Evolutionary conservation across 2,329 filamentous ascomycete genomes (phyloP).

Genomic region (Pseudogymnoascus sp.): DNA sequence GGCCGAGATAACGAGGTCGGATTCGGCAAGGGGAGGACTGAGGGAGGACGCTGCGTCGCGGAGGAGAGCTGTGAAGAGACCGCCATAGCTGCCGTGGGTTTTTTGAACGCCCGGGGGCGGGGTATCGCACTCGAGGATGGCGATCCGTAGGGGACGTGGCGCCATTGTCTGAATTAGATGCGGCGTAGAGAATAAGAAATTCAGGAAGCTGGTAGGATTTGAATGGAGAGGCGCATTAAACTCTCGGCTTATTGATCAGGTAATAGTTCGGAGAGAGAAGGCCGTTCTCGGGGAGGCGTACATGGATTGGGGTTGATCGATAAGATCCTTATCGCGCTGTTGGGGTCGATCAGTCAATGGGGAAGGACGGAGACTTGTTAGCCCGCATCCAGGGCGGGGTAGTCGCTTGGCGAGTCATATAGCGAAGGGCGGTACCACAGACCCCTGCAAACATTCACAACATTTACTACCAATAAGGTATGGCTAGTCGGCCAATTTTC

Average conservation of each 20-base stretch:
- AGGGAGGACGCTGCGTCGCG: constrained; percentile 30
- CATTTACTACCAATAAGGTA: background rate
- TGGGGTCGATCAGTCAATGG: background rate
- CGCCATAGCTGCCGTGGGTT: constrained; percentile 64
- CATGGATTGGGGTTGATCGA: background rate
- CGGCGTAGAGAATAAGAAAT: background rate
- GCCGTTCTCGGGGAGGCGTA: background rate
- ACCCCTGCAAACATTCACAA: background rate
- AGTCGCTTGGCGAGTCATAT: background rate
- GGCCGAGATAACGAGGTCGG: constrained; percentile 46
- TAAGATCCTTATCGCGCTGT: background rate
- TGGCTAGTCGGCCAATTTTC: background rate
- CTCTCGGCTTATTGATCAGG: background rate
- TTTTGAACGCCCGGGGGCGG: constrained; percentile 55
- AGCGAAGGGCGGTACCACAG: background rate
- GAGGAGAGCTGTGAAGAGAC: constrained; percentile 57
- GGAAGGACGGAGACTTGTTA: background rate
- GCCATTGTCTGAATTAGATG: constrained; percentile 17
- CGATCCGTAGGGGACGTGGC: constrained; percentile 39
- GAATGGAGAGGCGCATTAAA: background rate
- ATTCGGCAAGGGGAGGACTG: constrained; percentile 18
- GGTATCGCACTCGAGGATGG: constrained; percentile 80
- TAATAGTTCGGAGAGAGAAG: background rate
- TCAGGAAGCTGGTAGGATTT: background rate
- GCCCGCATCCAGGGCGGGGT: constrained; percentile 1